Percentiles rank a stretch among this genome's conserved stretches.
These are phyloP conservation scores for Penicillium simplicissimum DNA, from an alignment of 495 filamentous ascomycete genomes.

Conservation along the genomic window DNA sequence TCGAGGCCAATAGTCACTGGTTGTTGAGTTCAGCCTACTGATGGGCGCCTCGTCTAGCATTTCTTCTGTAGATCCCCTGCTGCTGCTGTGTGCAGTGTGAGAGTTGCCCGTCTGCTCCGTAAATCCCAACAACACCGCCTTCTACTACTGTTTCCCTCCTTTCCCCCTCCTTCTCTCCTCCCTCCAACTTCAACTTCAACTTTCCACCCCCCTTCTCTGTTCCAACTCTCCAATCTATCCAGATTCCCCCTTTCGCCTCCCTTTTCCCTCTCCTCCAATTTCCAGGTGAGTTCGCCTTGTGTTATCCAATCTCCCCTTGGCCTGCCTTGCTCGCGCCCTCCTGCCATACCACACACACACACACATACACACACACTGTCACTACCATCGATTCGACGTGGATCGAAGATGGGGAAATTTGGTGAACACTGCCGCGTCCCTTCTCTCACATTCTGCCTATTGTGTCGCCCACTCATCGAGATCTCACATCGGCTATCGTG, in stretches of 20 bases:
- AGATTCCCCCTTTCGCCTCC: constrained; percentile 16
- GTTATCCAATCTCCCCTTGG: constrained; percentile 20
- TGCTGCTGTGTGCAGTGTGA: not conserved
- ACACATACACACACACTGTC: not conserved
- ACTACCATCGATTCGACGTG: constrained; percentile 13
- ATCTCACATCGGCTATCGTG: constrained; percentile 17
- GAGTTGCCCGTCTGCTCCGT: not conserved
- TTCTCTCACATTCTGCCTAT: not conserved
- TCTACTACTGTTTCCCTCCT: constrained; percentile 27
- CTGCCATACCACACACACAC: constrained; percentile 13
- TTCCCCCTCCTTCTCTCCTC: constrained; percentile 28
- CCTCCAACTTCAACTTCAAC: constrained; percentile 33
- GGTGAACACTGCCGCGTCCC: not conserved
- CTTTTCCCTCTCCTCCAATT: constrained; percentile 21
- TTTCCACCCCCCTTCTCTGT: constrained; percentile 11
- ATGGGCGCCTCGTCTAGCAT: not conserved
- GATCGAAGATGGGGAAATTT: constrained; percentile 7
- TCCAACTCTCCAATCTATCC: constrained; percentile 25
- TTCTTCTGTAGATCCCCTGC: not conserved
- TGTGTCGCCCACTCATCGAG: not conserved
- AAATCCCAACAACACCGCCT: constrained; percentile 43
- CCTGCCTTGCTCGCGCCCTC: constrained; percentile 11
- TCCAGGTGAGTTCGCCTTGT: constrained; percentile 30
- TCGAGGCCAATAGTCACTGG: not conserved
- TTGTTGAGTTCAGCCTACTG: not conserved